Evolutionary conservation across 139 green algal species (phyloP), one percentile per base, ranked within the genome.

Genomic region (Closterium sp.): DNA sequence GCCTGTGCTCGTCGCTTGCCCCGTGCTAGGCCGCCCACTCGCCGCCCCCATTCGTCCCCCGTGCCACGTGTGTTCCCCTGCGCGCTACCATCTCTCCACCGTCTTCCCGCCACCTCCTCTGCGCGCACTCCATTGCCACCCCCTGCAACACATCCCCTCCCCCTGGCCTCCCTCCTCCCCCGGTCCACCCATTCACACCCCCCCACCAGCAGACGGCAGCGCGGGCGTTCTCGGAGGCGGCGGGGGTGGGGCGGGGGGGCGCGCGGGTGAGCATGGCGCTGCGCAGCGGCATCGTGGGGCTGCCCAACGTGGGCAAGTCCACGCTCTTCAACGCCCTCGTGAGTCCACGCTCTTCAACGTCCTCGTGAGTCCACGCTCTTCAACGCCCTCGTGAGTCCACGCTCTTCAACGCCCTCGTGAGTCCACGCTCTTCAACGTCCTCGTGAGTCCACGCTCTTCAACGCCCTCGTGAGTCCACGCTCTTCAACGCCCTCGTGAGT

Each of bases 271-370:
- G 79, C 92, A 95, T 95, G 93, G 93, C 89, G 9, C 94, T 98
- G 24, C 96, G 97, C 85, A 97, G 96, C 32, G 98, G 98, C 70
- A 99, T 99, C 86, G 98, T 99, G 28, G 98, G 98, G 1, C 96
- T 99, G 13, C 92, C 92, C 30, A 95, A 99, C 93, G 98, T 99
- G 3, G 98, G 98, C 91, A 99, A 99, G 97, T 99, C 97, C 4
- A 99, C 98, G 0, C 95, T 99, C 85, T 99, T 38, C 32, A 38
- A 38, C 32, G 32, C 32, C 32, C 32, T 38, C 3, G 32, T 38
- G 3, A 2, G 32, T 38, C 38, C 2, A 45, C 38, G 38, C 38
- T 45, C 38, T 45, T 99, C 96, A 99, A 99, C 94, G 98, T 98
- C 17, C 96, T 99, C 9, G 92, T 94, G 84, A 87, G 84, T 87